Evolutionary conservation across 1,284 basidiomycete genomes (phyloP), one percentile per base, ranked within the genome.

Genomic region (Cutaneotrichosporon cutaneum): DNA sequence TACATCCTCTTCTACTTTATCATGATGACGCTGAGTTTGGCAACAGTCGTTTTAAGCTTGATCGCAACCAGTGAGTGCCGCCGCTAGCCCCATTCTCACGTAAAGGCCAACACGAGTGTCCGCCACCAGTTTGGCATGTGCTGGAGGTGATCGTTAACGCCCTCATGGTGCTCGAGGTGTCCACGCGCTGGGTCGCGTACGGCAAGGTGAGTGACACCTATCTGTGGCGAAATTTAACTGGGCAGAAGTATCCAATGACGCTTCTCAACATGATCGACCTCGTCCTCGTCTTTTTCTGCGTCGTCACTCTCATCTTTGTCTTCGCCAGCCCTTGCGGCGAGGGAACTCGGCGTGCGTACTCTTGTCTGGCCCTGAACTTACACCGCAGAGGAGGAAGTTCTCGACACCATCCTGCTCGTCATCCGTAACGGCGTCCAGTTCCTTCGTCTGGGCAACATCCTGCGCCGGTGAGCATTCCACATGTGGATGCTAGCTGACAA

Each of bases 181-280:
- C 83, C 1, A 89, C 94, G 56, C 86, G 94, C 30, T 89, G 95
- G 76, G 82, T 94, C 56, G 94, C 94, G 1, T 90, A 95, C 71
- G 93, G 93, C 64, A 85, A 87, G 77, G 94, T 95, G 71, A 24
- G 24, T 22, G 7, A 10, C 2, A 9, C n/a, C n/a, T n/a, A n/a
- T n/a, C n/a, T n/a, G n/a, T n/a, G 21, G 2, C 33, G 22, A 10
- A 14, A 55, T 24, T 48, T 32, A 9, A 51, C 48, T 53, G 24
- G 24, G 30, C 72, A 96, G 94, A 90, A 94, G 91, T 96, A 96
- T 81, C 95, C 93, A 87, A 89, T 88, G 78, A 94, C 93, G 18
- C 86, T 88, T 16, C 92, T 91, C 80, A 96, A 96, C 77, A 82
- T 92, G 44, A 83, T 94, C 72, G 93, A 96, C 77, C 83, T 95